Evolutionary conservation across 2,329 filamentous ascomycete species (phyloP).

Genomic region (Ophiostoma montium): DNA sequence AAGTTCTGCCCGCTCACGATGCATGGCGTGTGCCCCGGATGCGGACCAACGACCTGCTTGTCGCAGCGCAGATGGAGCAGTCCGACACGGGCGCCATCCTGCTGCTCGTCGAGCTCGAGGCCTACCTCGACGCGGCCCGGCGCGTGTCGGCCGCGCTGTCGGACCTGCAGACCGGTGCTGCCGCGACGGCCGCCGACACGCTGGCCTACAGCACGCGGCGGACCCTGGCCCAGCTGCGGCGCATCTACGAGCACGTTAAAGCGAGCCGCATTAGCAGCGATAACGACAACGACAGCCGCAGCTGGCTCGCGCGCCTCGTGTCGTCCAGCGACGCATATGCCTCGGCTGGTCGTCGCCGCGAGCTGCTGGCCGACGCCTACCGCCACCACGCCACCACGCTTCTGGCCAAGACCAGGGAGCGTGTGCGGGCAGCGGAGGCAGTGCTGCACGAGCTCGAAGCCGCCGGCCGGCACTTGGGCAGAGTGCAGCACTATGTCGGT

Average conservation of each 20-base stretch:
- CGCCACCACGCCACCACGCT: slow-evolving; percentile 56
- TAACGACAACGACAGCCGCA: slow-evolving; percentile 13
- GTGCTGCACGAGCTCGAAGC: slow-evolving; percentile 51
- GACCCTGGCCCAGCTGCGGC: slow-evolving; percentile 8
- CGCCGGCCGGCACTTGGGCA: slow-evolving; percentile 53
- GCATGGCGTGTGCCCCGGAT: slow-evolving; percentile 9
- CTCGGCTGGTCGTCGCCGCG: slow-evolving; percentile 18
- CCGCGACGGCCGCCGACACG: slow-evolving; percentile 5
- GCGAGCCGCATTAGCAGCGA: background rate
- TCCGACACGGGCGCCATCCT: too few relatives aligned
- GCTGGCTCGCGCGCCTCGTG: background rate
- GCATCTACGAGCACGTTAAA: background rate
- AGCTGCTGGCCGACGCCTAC: slow-evolving; percentile 55
- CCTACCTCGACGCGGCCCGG: slow-evolving; percentile 55
- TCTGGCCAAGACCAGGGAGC: slow-evolving; percentile 50
- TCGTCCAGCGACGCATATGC: slow-evolving; percentile 7
- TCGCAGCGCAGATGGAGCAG: background rate
- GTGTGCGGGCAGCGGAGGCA: slow-evolving; percentile 57
- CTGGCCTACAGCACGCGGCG: slow-evolving; percentile 5
- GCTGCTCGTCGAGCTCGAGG: slow-evolving; percentile 60
- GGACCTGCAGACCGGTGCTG: slow-evolving; percentile 6
- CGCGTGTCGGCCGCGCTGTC: slow-evolving; percentile 7
- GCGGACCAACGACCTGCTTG: slow-evolving; percentile 6
- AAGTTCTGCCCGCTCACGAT: slow-evolving; percentile 1
- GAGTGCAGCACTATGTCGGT: slow-evolving; percentile 55